A percentile compares a stretch with the other conserved stretches of the same genome.
Conservation (phyloP, 2,329 filamentous ascomycete genomes). For the Chaetomiaceae sp. region DNA sequence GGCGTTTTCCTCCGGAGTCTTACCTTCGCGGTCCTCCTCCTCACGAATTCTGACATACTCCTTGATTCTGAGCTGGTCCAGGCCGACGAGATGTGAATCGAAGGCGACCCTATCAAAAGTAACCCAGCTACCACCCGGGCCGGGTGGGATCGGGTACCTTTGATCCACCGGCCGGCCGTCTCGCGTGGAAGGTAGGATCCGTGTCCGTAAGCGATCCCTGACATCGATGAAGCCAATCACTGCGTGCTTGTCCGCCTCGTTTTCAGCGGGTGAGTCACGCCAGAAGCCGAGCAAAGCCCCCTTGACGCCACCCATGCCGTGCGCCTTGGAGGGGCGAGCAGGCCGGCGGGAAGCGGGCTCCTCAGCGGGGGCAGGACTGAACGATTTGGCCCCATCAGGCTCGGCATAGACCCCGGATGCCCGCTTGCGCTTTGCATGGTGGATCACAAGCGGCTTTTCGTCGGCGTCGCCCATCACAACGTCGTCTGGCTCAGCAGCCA, state of each 20-base stretch:
- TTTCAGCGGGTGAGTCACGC: slow-evolving; percentile 50
- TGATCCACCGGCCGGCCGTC: slow-evolving; percentile 41
- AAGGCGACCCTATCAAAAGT: slow-evolving; percentile 57
- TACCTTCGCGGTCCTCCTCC: slow-evolving; percentile 29
- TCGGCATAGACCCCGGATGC: slow-evolving; percentile 42
- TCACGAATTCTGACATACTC: slow-evolving; percentile 54
- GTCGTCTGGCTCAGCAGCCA: slow-evolving; percentile 35
- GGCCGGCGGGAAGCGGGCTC: slow-evolving; percentile 25
- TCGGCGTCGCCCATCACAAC: slow-evolving; percentile 38
- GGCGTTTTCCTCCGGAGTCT: slow-evolving; percentile 34
- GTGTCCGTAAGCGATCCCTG: slow-evolving; percentile 53
- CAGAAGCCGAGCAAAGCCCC: slow-evolving; percentile 52
- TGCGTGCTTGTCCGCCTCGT: slow-evolving; percentile 46
- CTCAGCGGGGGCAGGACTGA: slow-evolving; percentile 30
- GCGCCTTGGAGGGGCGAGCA: slow-evolving; percentile 25
- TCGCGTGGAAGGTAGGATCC: slow-evolving; percentile 47
- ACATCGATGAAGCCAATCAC: slow-evolving; percentile 59
- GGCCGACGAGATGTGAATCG: slow-evolving; percentile 47
- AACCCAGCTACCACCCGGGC: slow-evolving; percentile 58
- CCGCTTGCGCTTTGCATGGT: slow-evolving; percentile 52
- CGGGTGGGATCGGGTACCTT: slow-evolving; percentile 46
- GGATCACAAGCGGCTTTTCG: slow-evolving; percentile 29
- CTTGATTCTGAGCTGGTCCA: slow-evolving; percentile 53
- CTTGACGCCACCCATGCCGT: slow-evolving; percentile 33
- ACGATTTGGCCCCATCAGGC: slow-evolving; percentile 42